Evolutionary conservation across 2,329 filamentous ascomycete genomes (phyloP), one percentile per base, ranked within the genome.

Genomic region (Exophiala calicioides): DNA sequence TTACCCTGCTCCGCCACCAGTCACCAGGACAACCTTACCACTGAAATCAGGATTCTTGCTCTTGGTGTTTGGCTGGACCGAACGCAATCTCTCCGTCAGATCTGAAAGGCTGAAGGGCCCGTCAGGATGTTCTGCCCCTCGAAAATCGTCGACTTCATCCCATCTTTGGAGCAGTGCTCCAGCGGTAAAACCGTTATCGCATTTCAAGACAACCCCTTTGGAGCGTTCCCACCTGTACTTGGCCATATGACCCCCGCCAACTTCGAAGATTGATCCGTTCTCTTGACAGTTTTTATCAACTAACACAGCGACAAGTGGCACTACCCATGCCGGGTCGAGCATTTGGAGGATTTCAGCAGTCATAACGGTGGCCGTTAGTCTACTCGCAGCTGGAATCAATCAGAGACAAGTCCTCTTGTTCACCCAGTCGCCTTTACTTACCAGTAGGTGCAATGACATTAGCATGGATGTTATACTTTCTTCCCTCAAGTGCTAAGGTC

Each of bases 141-240:
- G 87, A 74, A 91, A 97, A 76, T 97, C 86, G 60, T 81, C 80
- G 56, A 96, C 82, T 65, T 90, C 79, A 64, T 86, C 78, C 93
- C 93, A 97, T 71, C 91, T 90, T 72, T 86, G 84, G 55, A 95
- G 77, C 57, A 97, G 77, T 52, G 90, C 89, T 57, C 86, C 86
- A 9, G 93, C 88, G 5, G 90, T 97, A 69, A 95, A 86, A 56
- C 80, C 84, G 62, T 85, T 81, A 69, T 97, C 93, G 46, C 89
- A 83, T 77, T 90, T 94, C 64, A 96, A 80, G 27, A 96, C 79
- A 53, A 88, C 85, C 70, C 93, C 93, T 67, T 81, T 84, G 44
- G 91, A 84, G 55, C 93, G 85, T 78, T 97, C 88, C 93, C 93
- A 98, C 63, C 93, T 81, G 48, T 95, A 72, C 79, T 96, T 96